Evolutionary conservation across 2,329 filamentous ascomycete species (phyloP).

Genomic region (Lachnellula subtilissima): DNA sequence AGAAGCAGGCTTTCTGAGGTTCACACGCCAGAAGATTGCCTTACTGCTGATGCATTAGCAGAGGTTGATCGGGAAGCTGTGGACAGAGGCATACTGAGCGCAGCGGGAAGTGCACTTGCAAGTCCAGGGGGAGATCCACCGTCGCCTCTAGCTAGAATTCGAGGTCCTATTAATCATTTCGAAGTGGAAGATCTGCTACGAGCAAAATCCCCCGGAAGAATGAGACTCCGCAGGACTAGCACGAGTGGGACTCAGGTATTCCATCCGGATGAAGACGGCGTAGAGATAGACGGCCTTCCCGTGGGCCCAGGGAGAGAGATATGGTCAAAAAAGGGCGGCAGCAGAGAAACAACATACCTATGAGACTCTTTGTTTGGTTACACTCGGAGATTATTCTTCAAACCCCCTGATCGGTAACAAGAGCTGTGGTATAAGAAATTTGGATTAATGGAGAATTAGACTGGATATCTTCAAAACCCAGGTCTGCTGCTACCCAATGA

Average conservation of each 20-base stretch:
- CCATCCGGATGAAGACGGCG: conserved; percentile 21
- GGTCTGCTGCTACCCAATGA: background rate
- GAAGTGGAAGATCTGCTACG: background rate
- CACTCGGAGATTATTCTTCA: background rate
- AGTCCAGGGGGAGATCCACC: conserved; percentile 13
- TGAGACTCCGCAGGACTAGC: conserved; percentile 20
- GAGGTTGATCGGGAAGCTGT: background rate
- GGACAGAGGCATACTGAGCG: conserved; percentile 13
- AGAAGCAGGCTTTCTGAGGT: conserved; percentile 28
- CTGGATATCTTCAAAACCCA: conserved; percentile 12
- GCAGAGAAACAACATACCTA: conserved; percentile 25
- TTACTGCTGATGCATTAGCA: background rate
- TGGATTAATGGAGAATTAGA: conserved; percentile 13
- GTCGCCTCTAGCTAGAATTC: background rate
- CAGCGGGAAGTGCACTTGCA: conserved; percentile 13
- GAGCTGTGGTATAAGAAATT: conserved; percentile 1
- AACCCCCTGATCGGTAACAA: background rate
- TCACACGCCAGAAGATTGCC: conserved; percentile 20
- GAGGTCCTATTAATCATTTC: background rate
- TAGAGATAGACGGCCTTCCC: conserved; percentile 28
- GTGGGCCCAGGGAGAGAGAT: conserved; percentile 20
- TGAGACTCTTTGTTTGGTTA: conserved; percentile 4
- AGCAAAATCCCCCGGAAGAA: background rate
- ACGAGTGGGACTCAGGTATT: conserved; percentile 30
- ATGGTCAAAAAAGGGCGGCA: conserved; percentile 19